phyloP scores from a whole-genome alignment of 2,329 filamentous ascomycete species.

The Pseudofabraea citricarpa region DNA sequence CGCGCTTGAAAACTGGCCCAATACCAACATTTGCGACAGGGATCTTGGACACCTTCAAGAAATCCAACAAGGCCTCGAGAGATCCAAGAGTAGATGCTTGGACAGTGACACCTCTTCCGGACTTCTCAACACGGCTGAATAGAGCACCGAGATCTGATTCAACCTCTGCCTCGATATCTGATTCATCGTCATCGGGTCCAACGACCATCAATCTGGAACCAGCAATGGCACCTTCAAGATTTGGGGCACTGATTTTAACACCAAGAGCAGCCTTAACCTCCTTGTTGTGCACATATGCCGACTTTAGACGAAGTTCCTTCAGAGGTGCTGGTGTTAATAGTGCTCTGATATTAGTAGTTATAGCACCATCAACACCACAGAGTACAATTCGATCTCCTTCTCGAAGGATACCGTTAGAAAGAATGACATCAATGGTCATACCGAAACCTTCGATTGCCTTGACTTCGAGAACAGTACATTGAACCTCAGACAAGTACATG shows the following conservation, averaged over 20 bases:
- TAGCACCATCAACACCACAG: conserved; percentile 94
- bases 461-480: conserved; percentile 96
- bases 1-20: conserved; percentile 94
- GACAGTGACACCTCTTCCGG: conserved; percentile 90
- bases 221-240: conserved; percentile 92
- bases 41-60: conserved; percentile 93
- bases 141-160: conserved; percentile 90
- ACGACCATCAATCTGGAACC: conserved; percentile 93
- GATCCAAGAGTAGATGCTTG: conserved; percentile 97
- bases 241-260: conserved; percentile 97
- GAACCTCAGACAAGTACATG: conserved; percentile 97
- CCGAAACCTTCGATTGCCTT: conserved; percentile 99
- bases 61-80: conserved; percentile 91
- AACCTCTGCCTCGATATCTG: conserved; percentile 93
- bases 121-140: conserved; percentile 85
- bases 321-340: conserved; percentile 89
- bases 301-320: conserved; percentile 92
- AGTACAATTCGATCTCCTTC: conserved; percentile 94
- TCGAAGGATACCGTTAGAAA: conserved; percentile 90
- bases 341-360: conserved; percentile 91
- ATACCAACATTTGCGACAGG: conserved; percentile 97
- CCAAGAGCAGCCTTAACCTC: conserved; percentile 96
- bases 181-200: conserved; percentile 91
- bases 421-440: conserved; percentile 95
- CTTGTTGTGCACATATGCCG: conserved; percentile 97